Evolutionary conservation across 192 early-diverging fungal species (phyloP).

Genomic region (Piromyces finnis): DNA sequence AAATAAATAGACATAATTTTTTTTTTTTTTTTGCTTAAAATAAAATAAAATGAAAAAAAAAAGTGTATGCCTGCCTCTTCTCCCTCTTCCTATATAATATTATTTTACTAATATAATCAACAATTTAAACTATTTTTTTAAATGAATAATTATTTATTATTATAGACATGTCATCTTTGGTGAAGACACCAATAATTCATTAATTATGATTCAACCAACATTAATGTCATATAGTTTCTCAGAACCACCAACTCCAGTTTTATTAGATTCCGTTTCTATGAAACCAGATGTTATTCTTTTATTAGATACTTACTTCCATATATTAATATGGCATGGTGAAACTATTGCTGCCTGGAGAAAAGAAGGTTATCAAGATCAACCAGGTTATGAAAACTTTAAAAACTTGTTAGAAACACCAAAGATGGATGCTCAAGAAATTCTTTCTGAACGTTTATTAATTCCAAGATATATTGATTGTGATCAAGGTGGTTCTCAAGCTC

Average conservation of each 20-base stretch:
- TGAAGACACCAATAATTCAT: constrained; percentile 90
- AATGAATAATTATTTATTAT: no score
- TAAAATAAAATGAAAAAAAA: no score
- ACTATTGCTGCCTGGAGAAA: constrained; percentile 94
- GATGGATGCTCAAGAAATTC: constrained; percentile 74
- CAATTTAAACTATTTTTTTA: no score
- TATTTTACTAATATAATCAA: no score
- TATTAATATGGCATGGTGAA: constrained; percentile 97
- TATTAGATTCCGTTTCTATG: constrained; percentile 95
- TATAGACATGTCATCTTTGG: constrained; percentile 77
- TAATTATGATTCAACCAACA: constrained; percentile 98
- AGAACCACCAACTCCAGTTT: constrained; percentile 67
- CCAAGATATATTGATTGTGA: constrained; percentile 97
- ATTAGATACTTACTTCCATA: constrained; percentile 97
- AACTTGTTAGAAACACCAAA: constrained; percentile 78
- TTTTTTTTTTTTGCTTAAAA: no score
- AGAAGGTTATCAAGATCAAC: constrained; percentile 86
- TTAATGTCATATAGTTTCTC: constrained; percentile 84
- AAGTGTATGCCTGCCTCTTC: no score
- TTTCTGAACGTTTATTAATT: constrained; percentile 90
- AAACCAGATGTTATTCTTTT: constrained; percentile 82
- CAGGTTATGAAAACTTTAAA: constrained; percentile 87
- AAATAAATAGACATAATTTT: neutral
- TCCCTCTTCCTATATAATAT: no score
- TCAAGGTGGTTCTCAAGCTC: constrained; percentile 89